Conservation (phyloP, 768 basidiomycete species). For the Amanita molliuscula region DNA sequence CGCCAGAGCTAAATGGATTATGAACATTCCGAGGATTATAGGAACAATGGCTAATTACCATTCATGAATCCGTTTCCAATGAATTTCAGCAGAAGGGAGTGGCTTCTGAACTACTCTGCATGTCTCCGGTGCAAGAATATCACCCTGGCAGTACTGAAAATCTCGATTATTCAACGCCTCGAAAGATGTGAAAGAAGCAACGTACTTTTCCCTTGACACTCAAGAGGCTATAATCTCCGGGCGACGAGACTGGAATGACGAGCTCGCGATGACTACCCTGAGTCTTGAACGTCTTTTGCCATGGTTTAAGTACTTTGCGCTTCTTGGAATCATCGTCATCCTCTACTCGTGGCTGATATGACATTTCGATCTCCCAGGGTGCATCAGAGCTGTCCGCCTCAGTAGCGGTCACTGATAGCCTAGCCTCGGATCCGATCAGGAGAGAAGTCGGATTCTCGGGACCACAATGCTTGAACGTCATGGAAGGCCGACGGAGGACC, state of each 20-base stretch:
- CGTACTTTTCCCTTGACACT: constrained; percentile 60
- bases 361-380: constrained; percentile 56
- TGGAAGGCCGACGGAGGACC: constrained; percentile 60
- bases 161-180: constrained; percentile 7
- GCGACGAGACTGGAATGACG: constrained; percentile 39
- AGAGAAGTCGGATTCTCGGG: constrained; percentile 61
- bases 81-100: constrained; percentile 72
- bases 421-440: constrained; percentile 57
- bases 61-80: constrained; percentile 85
- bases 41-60: constrained; percentile 36
- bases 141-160: constrained; percentile 62
- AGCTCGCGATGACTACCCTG: constrained; percentile 33
- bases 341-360: constrained; percentile 41
- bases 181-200: constrained; percentile 1
- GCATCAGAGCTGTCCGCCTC: constrained; percentile 53
- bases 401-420: constrained; percentile 40
- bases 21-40: not conserved
- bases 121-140: constrained; percentile 73
- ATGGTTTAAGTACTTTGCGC: constrained; percentile 39
- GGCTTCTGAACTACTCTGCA: constrained; percentile 72
- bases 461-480: constrained; percentile 68
- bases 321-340: constrained; percentile 23
- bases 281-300: constrained; percentile 54
- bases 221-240: constrained; percentile 71
- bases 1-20: constrained; percentile 53